phyloP scores from a whole-genome alignment of 495 filamentous ascomycete genomes.

The Tuber indicum region DNA sequence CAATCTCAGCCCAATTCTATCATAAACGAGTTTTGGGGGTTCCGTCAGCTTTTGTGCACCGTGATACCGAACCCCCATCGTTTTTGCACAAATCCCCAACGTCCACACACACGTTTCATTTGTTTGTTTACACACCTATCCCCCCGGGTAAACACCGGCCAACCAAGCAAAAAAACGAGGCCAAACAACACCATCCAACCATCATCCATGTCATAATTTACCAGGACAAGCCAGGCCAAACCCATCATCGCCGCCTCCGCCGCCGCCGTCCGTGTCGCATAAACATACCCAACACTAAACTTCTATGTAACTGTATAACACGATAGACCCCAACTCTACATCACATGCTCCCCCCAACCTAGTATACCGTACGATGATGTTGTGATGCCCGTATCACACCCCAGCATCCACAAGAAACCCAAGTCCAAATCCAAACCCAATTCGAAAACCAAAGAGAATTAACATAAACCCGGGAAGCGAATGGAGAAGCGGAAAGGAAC shows the following conservation, averaged over 20 bases:
- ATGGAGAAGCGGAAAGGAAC: not conserved
- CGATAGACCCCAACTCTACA: not conserved
- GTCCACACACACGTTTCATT: not conserved
- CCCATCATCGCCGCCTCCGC: slow-evolving; percentile 2
- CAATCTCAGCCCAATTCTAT: not conserved
- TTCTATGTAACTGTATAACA: not conserved
- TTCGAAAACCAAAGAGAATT: not conserved
- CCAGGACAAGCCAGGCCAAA: not conserved
- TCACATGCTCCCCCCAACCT: not conserved
- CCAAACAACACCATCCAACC: not conserved
- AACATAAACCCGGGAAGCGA: not conserved
- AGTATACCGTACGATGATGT: not conserved
- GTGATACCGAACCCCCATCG: not conserved
- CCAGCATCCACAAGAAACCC: not conserved
- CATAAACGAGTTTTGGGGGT: not conserved
- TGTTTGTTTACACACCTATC: not conserved
- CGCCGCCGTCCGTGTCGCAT: not conserved
- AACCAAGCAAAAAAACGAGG: not conserved
- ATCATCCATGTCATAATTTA: not conserved
- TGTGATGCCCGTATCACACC: not conserved
- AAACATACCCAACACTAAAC: not conserved
- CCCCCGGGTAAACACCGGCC: not conserved
- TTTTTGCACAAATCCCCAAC: not conserved
- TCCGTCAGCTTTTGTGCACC: not conserved
- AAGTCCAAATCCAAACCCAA: not conserved